Conservation (phyloP, 2,329 filamentous ascomycete species). For the Bipolaris victoriae region DNA sequence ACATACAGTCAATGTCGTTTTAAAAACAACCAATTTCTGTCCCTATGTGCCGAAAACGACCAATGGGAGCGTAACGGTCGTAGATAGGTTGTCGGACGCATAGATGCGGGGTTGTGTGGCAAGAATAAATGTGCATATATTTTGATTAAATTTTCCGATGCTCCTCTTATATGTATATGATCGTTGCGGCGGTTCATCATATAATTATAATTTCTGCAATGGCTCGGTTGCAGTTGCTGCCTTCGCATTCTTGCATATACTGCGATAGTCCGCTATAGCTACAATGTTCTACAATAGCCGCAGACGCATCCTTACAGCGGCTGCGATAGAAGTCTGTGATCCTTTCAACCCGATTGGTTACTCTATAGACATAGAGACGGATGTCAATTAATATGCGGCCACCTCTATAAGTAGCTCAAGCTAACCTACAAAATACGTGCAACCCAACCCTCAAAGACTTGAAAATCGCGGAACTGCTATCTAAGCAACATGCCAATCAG, state of each 20-base stretch:
- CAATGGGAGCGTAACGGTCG: not conserved
- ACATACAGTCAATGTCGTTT: not conserved
- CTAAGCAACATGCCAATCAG: constrained; percentile 20
- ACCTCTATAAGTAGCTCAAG: not conserved
- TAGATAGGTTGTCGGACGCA: not conserved
- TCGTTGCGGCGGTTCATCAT: not conserved
- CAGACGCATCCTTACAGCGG: not conserved
- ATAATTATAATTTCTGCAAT: not conserved
- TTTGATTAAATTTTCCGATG: not conserved
- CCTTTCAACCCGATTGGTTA: not conserved
- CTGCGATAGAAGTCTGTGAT: not conserved
- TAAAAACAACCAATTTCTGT: not conserved
- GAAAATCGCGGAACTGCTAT: constrained; percentile 3
- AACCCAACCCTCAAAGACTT: not conserved
- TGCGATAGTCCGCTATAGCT: not conserved
- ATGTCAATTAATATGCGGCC: not conserved
- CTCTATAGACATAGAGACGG: not conserved
- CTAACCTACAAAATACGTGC: not conserved
- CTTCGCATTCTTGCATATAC: not conserved
- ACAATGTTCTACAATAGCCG: not conserved
- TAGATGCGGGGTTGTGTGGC: not conserved
- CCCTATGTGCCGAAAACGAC: not conserved
- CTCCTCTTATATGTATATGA: not conserved
- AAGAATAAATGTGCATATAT: not conserved
- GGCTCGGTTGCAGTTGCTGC: not conserved